phyloP scores from a whole-genome alignment of 441 rosid genomes.

The Populus tomentosa region DNA sequence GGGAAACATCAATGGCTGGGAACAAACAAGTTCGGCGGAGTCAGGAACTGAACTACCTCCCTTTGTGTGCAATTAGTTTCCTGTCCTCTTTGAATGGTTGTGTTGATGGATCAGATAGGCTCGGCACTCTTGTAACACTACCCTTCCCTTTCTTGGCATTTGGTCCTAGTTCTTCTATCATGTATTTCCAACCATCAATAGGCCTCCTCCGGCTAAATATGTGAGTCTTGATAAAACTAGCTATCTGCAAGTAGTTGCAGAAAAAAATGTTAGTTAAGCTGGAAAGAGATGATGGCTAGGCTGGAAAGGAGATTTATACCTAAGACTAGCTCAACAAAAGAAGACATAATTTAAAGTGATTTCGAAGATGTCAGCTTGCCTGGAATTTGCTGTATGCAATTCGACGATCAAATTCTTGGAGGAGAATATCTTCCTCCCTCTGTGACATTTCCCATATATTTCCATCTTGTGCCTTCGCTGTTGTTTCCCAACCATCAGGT shows the following conservation, averaged over 20 bases:
- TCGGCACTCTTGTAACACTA: slow-evolving; percentile 72
- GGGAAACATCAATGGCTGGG: background rate
- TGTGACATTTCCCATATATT: slow-evolving; percentile 94
- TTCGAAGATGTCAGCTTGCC: slow-evolving; percentile 32
- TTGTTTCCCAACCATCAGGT: slow-evolving; percentile 97
- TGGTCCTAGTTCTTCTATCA: slow-evolving; percentile 96
- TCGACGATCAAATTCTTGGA: slow-evolving; percentile 87
- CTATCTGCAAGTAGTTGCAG: slow-evolving; percentile 51
- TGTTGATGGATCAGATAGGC: slow-evolving; percentile 70
- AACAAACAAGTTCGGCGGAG: background rate
- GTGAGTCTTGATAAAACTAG: slow-evolving; percentile 86
- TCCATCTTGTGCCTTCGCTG: slow-evolving; percentile 72
- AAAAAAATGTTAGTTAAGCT: background rate
- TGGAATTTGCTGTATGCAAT: slow-evolving; percentile 85
- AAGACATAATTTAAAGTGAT: background rate
- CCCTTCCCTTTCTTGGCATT: slow-evolving; percentile 94
- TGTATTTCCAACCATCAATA: slow-evolving; percentile 88
- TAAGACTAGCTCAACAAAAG: background rate
- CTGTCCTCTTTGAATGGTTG: slow-evolving; percentile 80
- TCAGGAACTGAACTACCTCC: background rate
- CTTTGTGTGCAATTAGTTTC: slow-evolving; percentile 18
- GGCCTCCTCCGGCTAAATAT: slow-evolving; percentile 96
- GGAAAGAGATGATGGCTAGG: background rate
- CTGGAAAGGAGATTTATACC: background rate
- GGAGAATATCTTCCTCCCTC: slow-evolving; percentile 91